phyloP scores from a whole-genome alignment of 805 yeast species.

The Torulaspora delbrueckii region DNA sequence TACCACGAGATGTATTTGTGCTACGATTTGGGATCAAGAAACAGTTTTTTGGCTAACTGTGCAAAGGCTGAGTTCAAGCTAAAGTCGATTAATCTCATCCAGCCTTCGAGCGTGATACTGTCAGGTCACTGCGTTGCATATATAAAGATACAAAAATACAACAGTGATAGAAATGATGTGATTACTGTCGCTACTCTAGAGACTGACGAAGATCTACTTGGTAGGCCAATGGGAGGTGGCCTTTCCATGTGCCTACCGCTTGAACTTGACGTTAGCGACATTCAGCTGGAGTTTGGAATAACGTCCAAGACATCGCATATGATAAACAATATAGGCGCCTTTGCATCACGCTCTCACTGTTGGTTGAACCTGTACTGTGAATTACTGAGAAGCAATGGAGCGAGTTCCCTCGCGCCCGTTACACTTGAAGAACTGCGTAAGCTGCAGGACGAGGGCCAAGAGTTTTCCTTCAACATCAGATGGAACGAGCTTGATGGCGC shows the following conservation, averaged over 20 bases:
- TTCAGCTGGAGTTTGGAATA: constrained; percentile 25
- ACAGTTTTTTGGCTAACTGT: constrained; percentile 10
- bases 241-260: constrained; percentile 12
- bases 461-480: constrained; percentile 13
- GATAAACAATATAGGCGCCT: constrained; percentile 16
- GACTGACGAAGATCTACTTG: constrained; percentile 12
- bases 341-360: constrained; percentile 29
- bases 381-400: constrained; percentile 21
- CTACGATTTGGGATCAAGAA: constrained; percentile 12
- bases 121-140: constrained; percentile 11
- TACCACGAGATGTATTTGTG: constrained; percentile 44
- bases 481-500: constrained; percentile 66
- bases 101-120: constrained; percentile 16
- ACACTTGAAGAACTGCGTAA: constrained; percentile 14
- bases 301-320: constrained; percentile 14
- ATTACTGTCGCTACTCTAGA: constrained; percentile 11
- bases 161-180: constrained; percentile 14
- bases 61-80: constrained; percentile 14
- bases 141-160: constrained; percentile 24
- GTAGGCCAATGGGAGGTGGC: constrained; percentile 4
- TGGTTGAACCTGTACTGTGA: constrained; percentile 48
- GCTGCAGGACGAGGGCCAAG: constrained; percentile 17
- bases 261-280: constrained; percentile 17
- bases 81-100: constrained; percentile 14
- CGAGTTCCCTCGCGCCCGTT: constrained; percentile 3